phyloP scores from a whole-genome alignment of 768 basidiomycete genomes.

The Phanerodontia chrysosporium region DNA sequence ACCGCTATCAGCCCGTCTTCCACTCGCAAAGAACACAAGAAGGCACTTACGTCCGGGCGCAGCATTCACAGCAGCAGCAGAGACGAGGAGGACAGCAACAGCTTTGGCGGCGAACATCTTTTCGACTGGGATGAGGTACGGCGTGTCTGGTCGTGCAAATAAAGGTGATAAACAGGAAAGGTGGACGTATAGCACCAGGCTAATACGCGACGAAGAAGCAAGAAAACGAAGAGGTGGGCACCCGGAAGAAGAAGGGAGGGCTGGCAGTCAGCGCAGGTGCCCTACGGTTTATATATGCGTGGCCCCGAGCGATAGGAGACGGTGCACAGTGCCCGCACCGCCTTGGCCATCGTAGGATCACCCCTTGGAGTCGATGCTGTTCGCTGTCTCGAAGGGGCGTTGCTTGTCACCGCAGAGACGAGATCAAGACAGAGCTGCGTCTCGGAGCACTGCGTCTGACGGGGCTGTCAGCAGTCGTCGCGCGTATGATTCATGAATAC shows the following conservation, averaged over 20 bases:
- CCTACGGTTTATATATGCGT: constrained; percentile 1
- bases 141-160: no score
- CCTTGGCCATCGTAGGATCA: not conserved
- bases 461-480: not conserved
- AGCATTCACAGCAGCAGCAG: constrained; percentile 12
- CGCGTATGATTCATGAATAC: not conserved
- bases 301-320: not conserved
- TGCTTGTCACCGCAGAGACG: not conserved
- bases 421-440: not conserved
- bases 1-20: no score
- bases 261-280: not conserved
- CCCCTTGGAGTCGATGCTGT: not conserved
- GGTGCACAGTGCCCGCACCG: not conserved
- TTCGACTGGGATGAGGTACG: no score
- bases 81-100: constrained; percentile 12
- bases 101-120: constrained; percentile 15
- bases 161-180: constrained; percentile 5
- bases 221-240: constrained; percentile 9
- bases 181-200: constrained; percentile 20
- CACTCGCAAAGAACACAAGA: no score
- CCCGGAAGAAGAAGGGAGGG: constrained; percentile 13
- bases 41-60: constrained; percentile 15
- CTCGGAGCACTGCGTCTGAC: not conserved
- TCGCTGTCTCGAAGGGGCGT: not conserved
- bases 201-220: constrained; percentile 8